Percentiles rank a stretch among this genome's conserved stretches.
Evolutionary conservation across 345 rosid genomes (phyloP).

Genomic region (Populus nigra): DNA sequence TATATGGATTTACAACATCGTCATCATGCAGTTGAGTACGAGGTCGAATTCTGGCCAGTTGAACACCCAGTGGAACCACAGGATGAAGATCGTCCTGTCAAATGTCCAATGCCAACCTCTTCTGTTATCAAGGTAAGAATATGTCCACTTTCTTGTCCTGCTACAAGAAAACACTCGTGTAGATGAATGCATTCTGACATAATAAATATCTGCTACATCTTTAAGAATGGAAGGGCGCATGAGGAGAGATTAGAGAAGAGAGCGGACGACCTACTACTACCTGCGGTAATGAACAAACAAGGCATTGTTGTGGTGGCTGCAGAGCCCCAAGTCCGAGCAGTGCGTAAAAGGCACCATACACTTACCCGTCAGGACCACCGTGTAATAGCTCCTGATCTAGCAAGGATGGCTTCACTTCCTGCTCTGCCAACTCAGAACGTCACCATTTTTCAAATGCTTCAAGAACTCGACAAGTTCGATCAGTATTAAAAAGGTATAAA

Average conservation of each 20-base stretch:
- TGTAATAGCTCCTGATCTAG: constrained; percentile 15
- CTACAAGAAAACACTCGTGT: not conserved
- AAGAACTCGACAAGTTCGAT: constrained; percentile 38
- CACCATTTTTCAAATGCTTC: constrained; percentile 55
- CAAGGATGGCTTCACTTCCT: constrained; percentile 36
- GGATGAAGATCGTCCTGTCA: constrained; percentile 86
- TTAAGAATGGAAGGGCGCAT: constrained; percentile 32
- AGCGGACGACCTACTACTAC: constrained; percentile 8
- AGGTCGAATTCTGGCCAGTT: constrained; percentile 74
- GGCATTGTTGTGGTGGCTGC: constrained; percentile 15
- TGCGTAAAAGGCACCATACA: constrained; percentile 65
- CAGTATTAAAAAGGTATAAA: constrained; percentile 20
- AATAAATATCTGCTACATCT: not conserved
- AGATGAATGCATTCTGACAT: not conserved
- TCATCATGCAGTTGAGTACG: constrained; percentile 31
- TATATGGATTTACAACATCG: constrained; percentile 24
- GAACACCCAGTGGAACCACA: constrained; percentile 86
- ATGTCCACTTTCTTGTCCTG: not conserved
- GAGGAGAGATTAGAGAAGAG: constrained; percentile 38
- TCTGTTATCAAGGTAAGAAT: constrained; percentile 54
- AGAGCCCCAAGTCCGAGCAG: constrained; percentile 33
- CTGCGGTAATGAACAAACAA: constrained; percentile 19
- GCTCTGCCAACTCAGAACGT: constrained; percentile 19
- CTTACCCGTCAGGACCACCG: constrained; percentile 41
- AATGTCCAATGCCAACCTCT: constrained; percentile 74